phyloP scores from a whole-genome alignment of 2,329 filamentous ascomycete species.

The Helotiales sp. region DNA sequence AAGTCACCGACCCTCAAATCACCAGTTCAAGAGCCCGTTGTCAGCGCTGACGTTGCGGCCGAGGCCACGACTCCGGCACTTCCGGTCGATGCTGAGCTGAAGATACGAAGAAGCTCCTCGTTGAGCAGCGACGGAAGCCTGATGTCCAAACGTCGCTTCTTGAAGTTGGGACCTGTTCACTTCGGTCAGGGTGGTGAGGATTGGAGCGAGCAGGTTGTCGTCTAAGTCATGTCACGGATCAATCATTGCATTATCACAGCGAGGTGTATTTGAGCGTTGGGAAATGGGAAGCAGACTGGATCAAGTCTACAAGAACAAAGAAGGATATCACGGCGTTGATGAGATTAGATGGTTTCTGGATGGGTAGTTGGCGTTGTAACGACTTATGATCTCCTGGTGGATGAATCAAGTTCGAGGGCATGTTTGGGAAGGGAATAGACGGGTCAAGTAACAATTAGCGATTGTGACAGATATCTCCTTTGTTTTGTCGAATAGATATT shows the following conservation, averaged over 20 bases:
- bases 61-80: conserved; percentile 2
- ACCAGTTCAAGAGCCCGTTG: conserved; percentile 3
- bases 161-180: conserved; percentile 33
- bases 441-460: not conserved
- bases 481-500: too few species aligned
- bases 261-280: not conserved
- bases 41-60: conserved; percentile 1
- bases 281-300: not conserved
- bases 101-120: conserved; percentile 21
- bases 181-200: conserved; percentile 28
- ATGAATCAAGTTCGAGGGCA: not conserved
- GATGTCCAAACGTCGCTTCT: conserved; percentile 22
- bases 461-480: not conserved
- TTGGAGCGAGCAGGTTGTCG: conserved; percentile 32
- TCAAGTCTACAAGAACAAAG: not conserved
- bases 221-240: conserved; percentile 1
- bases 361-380: not conserved
- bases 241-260: not conserved
- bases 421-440: not conserved
- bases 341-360: not conserved
- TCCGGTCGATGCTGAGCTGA: conserved; percentile 7
- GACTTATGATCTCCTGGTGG: not conserved
- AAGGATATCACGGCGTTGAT: not conserved
- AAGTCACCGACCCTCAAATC: conserved; percentile 5
- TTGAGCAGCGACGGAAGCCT: conserved; percentile 16